Evolutionary conservation across 1,139 yeast genomes (phyloP).

Genomic region (Candida smagusa): DNA sequence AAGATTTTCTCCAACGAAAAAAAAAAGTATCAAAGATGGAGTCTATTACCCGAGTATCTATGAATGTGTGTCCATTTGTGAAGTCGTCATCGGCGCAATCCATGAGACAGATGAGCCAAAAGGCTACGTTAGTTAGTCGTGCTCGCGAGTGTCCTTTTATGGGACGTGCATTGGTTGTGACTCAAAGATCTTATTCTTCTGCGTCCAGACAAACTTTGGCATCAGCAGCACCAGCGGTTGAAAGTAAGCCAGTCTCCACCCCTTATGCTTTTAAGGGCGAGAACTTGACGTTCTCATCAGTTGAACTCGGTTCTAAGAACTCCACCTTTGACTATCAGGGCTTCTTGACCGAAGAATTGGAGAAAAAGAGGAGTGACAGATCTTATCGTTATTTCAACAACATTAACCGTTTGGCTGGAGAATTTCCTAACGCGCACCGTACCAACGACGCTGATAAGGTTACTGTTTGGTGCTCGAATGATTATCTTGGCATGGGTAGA

Average conservation of each 20-base stretch:
- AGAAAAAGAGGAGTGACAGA: conserved; percentile 77
- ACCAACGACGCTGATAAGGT: conserved; percentile 74
- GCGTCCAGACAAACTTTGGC: conserved; percentile 54
- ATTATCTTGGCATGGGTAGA: conserved; percentile 91
- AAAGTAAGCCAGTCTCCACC: conserved; percentile 14
- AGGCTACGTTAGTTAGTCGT: conserved; percentile 48
- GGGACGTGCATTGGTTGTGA: conserved; percentile 64
- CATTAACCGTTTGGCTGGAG: conserved; percentile 90
- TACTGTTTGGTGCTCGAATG: conserved; percentile 98
- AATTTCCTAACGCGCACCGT: conserved; percentile 91
- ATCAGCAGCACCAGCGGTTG: conserved; percentile 30
- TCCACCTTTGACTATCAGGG: conserved; percentile 62
- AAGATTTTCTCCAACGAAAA: too few relatives aligned
- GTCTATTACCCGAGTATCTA: conserved; percentile 70
- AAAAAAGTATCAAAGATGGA: conserved; percentile 51
- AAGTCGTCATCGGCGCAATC: conserved; percentile 64
- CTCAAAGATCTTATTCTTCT: conserved; percentile 49
- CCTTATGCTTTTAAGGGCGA: conserved; percentile 32
- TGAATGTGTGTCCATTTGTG: conserved; percentile 83
- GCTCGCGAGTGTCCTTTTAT: conserved; percentile 86
- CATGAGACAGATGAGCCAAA: conserved; percentile 48
- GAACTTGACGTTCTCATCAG: conserved; percentile 26
- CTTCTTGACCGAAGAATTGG: conserved; percentile 58
- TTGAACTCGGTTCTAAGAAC: conserved; percentile 39
- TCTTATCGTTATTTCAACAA: conserved; percentile 95